A percentile compares a stretch with the other conserved stretches of the same genome.
Conservation (phyloP, 768 basidiomycete species). For the Lentinula sp. region DNA sequence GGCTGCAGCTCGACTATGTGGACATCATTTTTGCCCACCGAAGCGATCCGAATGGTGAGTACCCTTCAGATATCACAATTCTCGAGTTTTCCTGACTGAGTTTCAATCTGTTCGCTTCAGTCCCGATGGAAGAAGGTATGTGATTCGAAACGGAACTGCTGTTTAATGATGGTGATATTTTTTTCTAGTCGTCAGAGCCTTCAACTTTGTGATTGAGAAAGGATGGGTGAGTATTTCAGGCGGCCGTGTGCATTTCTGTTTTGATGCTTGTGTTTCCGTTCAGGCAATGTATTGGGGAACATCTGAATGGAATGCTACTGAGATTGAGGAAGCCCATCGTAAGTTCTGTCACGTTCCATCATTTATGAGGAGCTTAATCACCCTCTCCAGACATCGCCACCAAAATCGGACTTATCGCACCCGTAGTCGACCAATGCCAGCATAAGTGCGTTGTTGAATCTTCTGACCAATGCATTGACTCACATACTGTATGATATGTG, state of each 20-base stretch:
- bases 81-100: neutral
- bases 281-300: constrained; percentile 71
- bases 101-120: constrained; percentile 16
- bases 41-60: constrained; percentile 46
- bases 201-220: constrained; percentile 71
- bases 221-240: constrained; percentile 44
- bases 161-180: neutral
- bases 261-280: neutral
- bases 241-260: neutral
- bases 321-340: constrained; percentile 66
- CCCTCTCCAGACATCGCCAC: constrained; percentile 51
- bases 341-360: constrained; percentile 13
- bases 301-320: constrained; percentile 69
- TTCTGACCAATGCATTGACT: neutral
- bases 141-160: neutral
- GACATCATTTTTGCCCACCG: constrained; percentile 72
- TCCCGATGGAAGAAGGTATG: constrained; percentile 59
- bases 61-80: neutral
- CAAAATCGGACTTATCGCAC: constrained; percentile 59
- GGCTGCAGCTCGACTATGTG: constrained; percentile 71
- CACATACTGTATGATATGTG: neutral
- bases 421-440: constrained; percentile 74
- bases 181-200: constrained; percentile 57
- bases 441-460: constrained; percentile 43
- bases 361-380: constrained; percentile 13